Conservation (phyloP, 306 rosid species). For the Ormosia semicastrata region DNA sequence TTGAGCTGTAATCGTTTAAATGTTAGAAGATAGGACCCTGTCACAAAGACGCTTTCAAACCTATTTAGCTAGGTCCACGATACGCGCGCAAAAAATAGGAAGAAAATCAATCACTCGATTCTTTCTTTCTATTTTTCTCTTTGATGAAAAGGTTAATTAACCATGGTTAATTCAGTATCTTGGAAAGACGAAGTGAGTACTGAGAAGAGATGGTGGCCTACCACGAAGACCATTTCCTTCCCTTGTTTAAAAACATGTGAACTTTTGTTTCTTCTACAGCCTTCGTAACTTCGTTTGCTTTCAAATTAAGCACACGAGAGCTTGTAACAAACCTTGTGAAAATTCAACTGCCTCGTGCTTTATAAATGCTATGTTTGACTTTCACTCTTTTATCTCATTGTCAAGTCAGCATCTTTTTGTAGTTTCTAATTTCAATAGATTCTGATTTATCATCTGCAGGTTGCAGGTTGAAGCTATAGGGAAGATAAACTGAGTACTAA, state of each 20-base stretch:
- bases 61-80: conserved; percentile 23
- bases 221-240: conserved; percentile 43
- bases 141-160: conserved; percentile 15
- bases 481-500: too few species aligned
- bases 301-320: not conserved
- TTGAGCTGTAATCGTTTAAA: conserved; percentile 41
- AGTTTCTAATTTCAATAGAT: not conserved
- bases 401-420: conserved; percentile 24
- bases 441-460: too few species aligned
- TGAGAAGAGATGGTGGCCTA: conserved; percentile 39
- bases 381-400: conserved; percentile 2
- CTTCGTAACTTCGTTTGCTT: conserved; percentile 1
- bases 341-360: conserved; percentile 24
- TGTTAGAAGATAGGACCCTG: not conserved
- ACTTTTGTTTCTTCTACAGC: conserved; percentile 28
- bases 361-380: conserved; percentile 39
- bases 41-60: conserved; percentile 41
- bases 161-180: not conserved
- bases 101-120: not conserved
- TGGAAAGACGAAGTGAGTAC: not conserved
- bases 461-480: too few species aligned
- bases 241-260: conserved; percentile 22
- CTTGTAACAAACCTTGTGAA: conserved; percentile 7
- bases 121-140: not conserved
- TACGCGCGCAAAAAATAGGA: conserved; percentile 16